Evolutionary conservation across 2,329 filamentous ascomycete species (phyloP), one percentile per base, ranked within the genome.

Genomic region (Fusarium agapanthi): DNA sequence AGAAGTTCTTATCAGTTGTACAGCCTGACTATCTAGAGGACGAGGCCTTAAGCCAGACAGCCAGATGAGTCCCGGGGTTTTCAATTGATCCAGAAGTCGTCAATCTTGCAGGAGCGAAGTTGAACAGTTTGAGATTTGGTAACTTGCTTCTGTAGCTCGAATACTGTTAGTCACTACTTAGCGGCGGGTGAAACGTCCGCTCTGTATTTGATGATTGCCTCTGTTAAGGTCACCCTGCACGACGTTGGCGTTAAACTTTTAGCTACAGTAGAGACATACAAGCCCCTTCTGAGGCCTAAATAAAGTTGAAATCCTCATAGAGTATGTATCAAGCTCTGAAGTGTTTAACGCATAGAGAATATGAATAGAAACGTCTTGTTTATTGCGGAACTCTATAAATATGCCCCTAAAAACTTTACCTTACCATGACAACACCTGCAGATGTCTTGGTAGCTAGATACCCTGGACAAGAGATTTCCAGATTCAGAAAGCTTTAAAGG

Each of bases 251-350:
- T 24, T 7, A 7, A 13, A 4, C 22, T 7, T 30, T 30, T 8
- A 30, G 45, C 15, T 13, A 20, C 16, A 13, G 7, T 15, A 48
- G 22, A 48, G 45, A 48, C 6, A 32, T n/a, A 7, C 11, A 18
- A 9, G 12, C 3, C 18, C 28, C n/a, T 4, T 20, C 1, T 10
- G 12, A 3, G 9, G 8, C 13, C 9, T 24, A 7, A 24, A 20
- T 20, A 20, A 50, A 24, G 13, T 11, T 24, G 13, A 6, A 24
- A 24, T 50, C 11, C 15, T 18, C 22, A 7, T 14, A 32, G 15
- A 50, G 22, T 3, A 34, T 7, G 6, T 11, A 13, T 34, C 16
- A 50, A 34, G 30, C 4, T 20, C 16, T 14, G 5, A 11, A 15
- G 12, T 34, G 30, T 20, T 3, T 24, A 34, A 3, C 6, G 30